Base-by-base conservation (phyloP, 345 rosid species). In the Ceriops zippeliana region DNA sequence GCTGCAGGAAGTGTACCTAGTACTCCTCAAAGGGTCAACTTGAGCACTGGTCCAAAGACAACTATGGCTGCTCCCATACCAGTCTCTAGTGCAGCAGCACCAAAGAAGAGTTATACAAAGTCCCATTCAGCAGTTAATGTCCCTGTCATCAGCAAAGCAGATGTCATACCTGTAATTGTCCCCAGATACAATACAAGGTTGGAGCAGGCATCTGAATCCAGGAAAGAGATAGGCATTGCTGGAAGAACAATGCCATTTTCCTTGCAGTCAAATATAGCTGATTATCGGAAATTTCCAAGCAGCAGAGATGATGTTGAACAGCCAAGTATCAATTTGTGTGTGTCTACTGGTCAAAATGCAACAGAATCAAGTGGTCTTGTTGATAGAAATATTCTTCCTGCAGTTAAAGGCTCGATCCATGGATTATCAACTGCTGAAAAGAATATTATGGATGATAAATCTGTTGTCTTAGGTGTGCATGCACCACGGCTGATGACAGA, bases 231-330 rank as follows among this genome's bases (percentile, higher is more conserved):
- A 70, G 87, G 86, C 70, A 83, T 90, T 73, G 90, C 83, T 69
- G 92, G 86, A 38, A 90, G 97, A 78, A 91, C 98, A 56, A 93
- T 91, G 97, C 99, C 96, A 63, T 95, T 91, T 84, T 87, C 99
- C 22, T 81, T 91, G 88, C 99, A 91, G 81, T 87, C 93, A 56
- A 89, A 86, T 77, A 59, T 87, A 27, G 68, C 81, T 79, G 97
- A 85, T 66, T 73, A 81, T 32, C 80, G 84, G 59, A 91, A 82
- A 85, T 81, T 78, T 52, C 80, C 85, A 65, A 89, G 72, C 70
- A 78, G 79, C 73, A 83, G 86, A 75, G 92, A 82, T 72, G 92
- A 89, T 72, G 58, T 71, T 68, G 96, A 88, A 67, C 85, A 35
- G 80, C 77, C 85, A 68, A 70, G 82, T 47, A 58, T 66, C 49